Evolutionary conservation across 2,329 filamentous ascomycete species (phyloP), one percentile per base, ranked within the genome.

Genomic region (Ampelomyces quisqualis): DNA sequence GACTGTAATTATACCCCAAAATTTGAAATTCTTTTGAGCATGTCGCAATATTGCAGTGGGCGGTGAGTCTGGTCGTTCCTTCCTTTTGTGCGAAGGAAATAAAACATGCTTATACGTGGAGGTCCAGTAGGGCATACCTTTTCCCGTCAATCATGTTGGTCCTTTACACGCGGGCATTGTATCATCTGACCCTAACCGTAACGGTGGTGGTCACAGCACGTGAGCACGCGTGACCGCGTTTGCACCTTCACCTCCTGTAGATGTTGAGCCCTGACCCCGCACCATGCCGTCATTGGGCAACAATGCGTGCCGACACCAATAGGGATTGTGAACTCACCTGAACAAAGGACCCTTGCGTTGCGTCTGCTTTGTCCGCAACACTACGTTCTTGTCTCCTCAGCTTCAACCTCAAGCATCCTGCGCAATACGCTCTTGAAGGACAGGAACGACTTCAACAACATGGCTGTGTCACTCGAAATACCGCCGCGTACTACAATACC

Each of bases 171-270:
- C n/a, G n/a, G n/a, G n/a, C n/a, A n/a, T n/a, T n/a, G n/a, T n/a
- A n/a, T n/a, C n/a, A n/a, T n/a, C n/a, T n/a, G n/a, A n/a, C n/a
- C n/a, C n/a, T n/a, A n/a, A n/a, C n/a, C n/a, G n/a, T n/a, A n/a
- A n/a, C n/a, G n/a, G n/a, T n/a, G n/a, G n/a, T n/a, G n/a, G n/a
- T n/a, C n/a, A n/a, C n/a, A n/a, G n/a, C n/a, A 48, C 41, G 41
- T 45, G 38, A 38, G 3, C 13, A 24, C 33, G 36, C 33, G 36
- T 29, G 8, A 26, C 14, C 20, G 21, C 23, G 27, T 27, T 20
- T 14, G 11, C n/a, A 21, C 31, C 17, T 39, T 38, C 13, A 32
- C 34, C 14, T 24, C 10, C 11, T 24, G 19, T 11, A 8, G 4
- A 31, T n/a, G 7, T 24, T 3, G 22, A 7, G 22, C 22, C n/a